phyloP scores from a whole-genome alignment of 805 yeast species.

The Yarrowia osloensis region DNA sequence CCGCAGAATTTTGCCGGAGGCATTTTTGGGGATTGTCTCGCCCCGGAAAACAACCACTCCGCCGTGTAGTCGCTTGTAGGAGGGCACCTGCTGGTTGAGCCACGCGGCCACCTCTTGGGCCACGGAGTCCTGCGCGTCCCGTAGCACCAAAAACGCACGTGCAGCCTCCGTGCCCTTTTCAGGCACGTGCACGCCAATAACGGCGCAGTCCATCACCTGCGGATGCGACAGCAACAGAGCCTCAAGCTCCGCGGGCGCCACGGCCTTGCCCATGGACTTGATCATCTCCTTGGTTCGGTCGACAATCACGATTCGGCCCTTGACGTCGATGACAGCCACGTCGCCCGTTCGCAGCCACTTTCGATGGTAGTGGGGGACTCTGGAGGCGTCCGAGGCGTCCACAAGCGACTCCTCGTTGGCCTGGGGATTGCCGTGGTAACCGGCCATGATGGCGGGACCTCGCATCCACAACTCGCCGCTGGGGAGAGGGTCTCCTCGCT shows the following conservation, averaged over 20 bases:
- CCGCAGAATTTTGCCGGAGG: slow-evolving; percentile 94
- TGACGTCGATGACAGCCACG: slow-evolving; percentile 50
- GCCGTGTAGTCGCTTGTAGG: slow-evolving; percentile 46
- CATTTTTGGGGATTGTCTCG: slow-evolving; percentile 88
- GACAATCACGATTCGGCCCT: slow-evolving; percentile 52
- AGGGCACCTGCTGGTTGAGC: slow-evolving; percentile 44
- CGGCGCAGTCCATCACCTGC: slow-evolving; percentile 82
- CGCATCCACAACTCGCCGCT: slow-evolving; percentile 54
- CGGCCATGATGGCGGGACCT: slow-evolving; percentile 56
- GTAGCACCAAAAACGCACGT: slow-evolving; percentile 42
- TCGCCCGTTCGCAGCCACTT: slow-evolving; percentile 63
- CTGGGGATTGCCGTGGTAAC: slow-evolving; percentile 52
- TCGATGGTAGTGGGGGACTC: slow-evolving; percentile 31
- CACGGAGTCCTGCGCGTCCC: slow-evolving; percentile 26
- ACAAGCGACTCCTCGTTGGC: slow-evolving; percentile 52
- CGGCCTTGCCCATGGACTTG: slow-evolving; percentile 61
- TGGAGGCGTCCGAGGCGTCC: slow-evolving; percentile 30
- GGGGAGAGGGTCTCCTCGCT: slow-evolving; percentile 31
- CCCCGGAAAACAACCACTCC: slow-evolving; percentile 58
- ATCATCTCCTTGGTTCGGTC: slow-evolving; percentile 46
- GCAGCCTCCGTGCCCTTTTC: slow-evolving; percentile 76
- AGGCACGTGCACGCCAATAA: slow-evolving; percentile 63
- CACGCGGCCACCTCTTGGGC: slow-evolving; percentile 37
- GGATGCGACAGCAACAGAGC: slow-evolving; percentile 73
- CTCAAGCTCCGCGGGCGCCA: slow-evolving; percentile 96